A percentile compares a stretch with the other conserved stretches of the same genome.
phyloP scores from a whole-genome alignment of 2,329 filamentous ascomycete genomes.

The Daldinia eschscholtzii region DNA sequence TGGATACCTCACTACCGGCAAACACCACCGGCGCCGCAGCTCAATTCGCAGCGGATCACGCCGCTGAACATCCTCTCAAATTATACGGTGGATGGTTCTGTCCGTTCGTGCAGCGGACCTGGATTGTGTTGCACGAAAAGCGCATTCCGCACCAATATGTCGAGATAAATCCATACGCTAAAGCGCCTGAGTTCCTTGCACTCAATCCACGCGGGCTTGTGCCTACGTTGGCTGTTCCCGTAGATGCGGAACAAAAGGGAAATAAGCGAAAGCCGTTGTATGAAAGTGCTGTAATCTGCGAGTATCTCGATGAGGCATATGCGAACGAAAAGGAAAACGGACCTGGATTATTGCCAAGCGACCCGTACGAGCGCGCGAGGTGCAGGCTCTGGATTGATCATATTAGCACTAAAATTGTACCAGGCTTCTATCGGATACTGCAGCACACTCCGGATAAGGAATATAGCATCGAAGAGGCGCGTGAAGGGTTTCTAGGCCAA shows the following conservation, averaged over 20 bases:
- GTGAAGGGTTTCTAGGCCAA: slow-evolving; percentile 68
- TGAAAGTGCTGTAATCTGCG: slow-evolving; percentile 78
- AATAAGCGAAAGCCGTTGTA: slow-evolving; percentile 70
- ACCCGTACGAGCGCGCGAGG: slow-evolving; percentile 73
- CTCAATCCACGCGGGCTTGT: slow-evolving; percentile 83
- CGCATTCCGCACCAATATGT: slow-evolving; percentile 79
- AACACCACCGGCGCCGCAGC: slow-evolving; percentile 65
- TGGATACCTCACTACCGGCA: slow-evolving; percentile 63
- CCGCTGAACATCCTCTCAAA: slow-evolving; percentile 66
- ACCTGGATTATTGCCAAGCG: slow-evolving; percentile 67
- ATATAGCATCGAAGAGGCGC: slow-evolving; percentile 65
- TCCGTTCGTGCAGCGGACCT: slow-evolving; percentile 76
- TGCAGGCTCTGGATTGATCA: slow-evolving; percentile 82
- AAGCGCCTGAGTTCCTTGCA: slow-evolving; percentile 73
- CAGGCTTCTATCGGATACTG: slow-evolving; percentile 74
- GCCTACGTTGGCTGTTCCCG: slow-evolving; percentile 72
- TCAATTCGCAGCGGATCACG: slow-evolving; percentile 60
- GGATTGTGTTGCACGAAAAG: slow-evolving; percentile 81
- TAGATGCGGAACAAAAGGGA: slow-evolving; percentile 35
- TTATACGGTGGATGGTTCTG: slow-evolving; percentile 84
- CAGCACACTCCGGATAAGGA: slow-evolving; percentile 66
- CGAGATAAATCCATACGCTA: slow-evolving; percentile 83
- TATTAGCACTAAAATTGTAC: slow-evolving; percentile 74
- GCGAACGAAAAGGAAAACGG: slow-evolving; percentile 57
- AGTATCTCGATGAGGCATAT: slow-evolving; percentile 81